Evolutionary conservation across 129 eudicot genomes (phyloP).

Genomic region (Centaurea solstitialis): DNA sequence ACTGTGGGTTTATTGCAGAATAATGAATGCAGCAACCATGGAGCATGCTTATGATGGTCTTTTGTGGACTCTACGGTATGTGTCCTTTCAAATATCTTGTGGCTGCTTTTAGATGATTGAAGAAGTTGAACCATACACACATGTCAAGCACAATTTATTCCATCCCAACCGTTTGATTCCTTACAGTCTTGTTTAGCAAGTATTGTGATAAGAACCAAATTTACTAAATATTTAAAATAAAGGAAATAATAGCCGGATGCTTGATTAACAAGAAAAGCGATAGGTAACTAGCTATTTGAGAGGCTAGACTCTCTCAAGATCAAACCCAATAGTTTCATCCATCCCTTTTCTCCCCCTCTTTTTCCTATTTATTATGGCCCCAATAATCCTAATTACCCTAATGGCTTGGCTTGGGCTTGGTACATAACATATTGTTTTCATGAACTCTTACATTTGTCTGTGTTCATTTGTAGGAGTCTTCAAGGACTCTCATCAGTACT

Average conservation of each 20-base stretch:
- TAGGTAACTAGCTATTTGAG: no score
- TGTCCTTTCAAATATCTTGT: not conserved
- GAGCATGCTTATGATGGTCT: constrained; percentile 86
- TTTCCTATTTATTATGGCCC: no score
- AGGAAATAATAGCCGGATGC: no score
- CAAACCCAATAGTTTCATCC: no score
- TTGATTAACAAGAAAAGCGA: no score
- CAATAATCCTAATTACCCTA: no score
- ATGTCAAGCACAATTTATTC: constrained; percentile 16
- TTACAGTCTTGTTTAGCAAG: constrained; percentile 3
- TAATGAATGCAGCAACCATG: constrained; percentile 71
- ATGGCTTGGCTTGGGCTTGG: no score
- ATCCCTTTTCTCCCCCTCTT: no score
- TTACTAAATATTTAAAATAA: no score
- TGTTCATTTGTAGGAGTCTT: constrained; percentile 65
- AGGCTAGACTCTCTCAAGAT: no score
- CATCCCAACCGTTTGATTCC: not conserved
- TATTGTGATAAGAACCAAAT: not conserved
- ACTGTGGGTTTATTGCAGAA: constrained; percentile 47
- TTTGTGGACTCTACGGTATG: constrained; percentile 90
- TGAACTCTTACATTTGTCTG: constrained; percentile 18
- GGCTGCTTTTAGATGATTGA: constrained; percentile 19
- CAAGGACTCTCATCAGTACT: constrained; percentile 71
- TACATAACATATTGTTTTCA: not conserved
- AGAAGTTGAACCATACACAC: constrained; percentile 12